Evolutionary conservation across 495 filamentous ascomycete species (phyloP), one percentile per base, ranked within the genome.

Genomic region (Aspergillus heteromorphus): DNA sequence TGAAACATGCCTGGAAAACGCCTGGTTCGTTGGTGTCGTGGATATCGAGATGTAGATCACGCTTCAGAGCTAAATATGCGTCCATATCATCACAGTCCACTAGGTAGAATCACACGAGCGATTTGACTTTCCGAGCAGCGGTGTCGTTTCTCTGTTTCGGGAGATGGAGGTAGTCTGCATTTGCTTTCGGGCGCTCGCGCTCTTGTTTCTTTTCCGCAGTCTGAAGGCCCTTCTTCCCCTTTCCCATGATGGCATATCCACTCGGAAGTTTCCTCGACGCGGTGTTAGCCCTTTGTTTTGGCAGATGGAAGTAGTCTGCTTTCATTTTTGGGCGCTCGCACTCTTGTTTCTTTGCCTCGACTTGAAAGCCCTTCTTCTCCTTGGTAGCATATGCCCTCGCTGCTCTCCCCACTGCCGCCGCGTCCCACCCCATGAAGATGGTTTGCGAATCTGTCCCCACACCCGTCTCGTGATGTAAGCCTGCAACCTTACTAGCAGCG

Each of bases 61-160:
- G 23, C 17, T 23, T 38, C 16, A 18, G 10, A 18, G 41, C 36
- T 23, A 40, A 40, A 45, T 38, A 56, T 9, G 36, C 8, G 41
- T 56, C 20, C n/a, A 56, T 51, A 4, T 43, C 27, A 16, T 50
- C 29, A 45, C 54, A 50, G 16, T 56, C 47, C 18, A 50, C 47
- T 0, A 45, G 2, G 29, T 56, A 56, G 17, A n/a, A 36, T 18
- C 54, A 45, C 23, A 50, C 47, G 14, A 47, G 54, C 13, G 54
- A 42, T 4, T 9, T 38, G 23, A n/a, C 47, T 27, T 50, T 50
- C 36, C 40, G 10, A 48, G 29, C 16, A 3, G 9, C 7, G 40
- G n/a, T 7, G 4, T 17, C 6, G 9, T 42, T 9, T 14, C 21
- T 13, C 43, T 48, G 38, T 7, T 27, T 48, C 11, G 10, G 11